Conservation (phyloP, 306 rosid genomes). For the Rosa multiflora region DNA sequence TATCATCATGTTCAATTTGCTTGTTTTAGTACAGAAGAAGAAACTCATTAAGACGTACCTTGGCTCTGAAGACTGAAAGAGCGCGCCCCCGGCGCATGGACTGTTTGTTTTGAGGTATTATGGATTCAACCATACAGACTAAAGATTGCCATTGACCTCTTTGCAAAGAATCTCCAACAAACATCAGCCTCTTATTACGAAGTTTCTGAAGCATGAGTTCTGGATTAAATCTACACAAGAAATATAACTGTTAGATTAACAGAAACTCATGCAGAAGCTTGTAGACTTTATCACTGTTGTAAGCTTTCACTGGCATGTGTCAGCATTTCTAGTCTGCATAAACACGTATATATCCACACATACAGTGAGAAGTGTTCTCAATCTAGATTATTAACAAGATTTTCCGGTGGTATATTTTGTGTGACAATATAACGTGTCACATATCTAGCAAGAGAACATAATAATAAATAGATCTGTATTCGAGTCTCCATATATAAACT, state of each 20-base stretch:
- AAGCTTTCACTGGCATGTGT: not conserved
- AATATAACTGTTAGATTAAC: not conserved
- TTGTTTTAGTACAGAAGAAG: not conserved
- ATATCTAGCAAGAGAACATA: too few species aligned
- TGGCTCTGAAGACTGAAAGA: conserved; percentile 73
- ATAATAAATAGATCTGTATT: not conserved
- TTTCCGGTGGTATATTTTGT: not conserved
- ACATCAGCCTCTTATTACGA: conserved; percentile 73
- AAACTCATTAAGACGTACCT: conserved; percentile 36
- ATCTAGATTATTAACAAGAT: not conserved
- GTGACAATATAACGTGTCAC: not conserved
- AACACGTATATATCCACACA: not conserved
- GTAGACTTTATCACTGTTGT: not conserved
- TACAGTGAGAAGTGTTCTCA: not conserved
- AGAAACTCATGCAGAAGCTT: not conserved
- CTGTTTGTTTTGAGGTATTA: conserved; percentile 65
- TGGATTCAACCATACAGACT: conserved; percentile 81
- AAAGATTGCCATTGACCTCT: conserved; percentile 97
- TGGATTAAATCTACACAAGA: conserved; percentile 58
- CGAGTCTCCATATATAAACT: not conserved
- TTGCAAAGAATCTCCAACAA: conserved; percentile 97
- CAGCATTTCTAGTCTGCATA: not conserved
- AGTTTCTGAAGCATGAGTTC: conserved; percentile 66
- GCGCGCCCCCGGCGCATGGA: conserved; percentile 48
- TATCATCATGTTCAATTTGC: not conserved